Base-by-base conservation (phyloP, 1,284 basidiomycete genomes). In the Leccinum pachyderme region DNA sequence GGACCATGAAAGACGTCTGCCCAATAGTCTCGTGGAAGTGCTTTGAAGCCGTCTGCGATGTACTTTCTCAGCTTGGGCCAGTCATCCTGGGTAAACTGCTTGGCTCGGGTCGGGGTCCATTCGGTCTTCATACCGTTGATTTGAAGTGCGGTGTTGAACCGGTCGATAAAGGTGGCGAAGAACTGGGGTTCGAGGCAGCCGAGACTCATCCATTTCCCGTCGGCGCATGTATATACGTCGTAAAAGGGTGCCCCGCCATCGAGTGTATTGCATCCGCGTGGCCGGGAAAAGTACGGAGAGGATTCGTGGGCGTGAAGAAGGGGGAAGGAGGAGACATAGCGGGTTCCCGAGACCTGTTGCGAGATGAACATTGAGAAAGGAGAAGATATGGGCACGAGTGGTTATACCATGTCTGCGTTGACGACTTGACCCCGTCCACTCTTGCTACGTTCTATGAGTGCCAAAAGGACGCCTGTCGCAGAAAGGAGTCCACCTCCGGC, bases 181-280 rank as follows among this genome's bases (percentile, higher is more conserved):
- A 91, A 91, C 46, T 82, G 81, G 5, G 83, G 81, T 66, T 91
- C 89, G 12, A 89, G 66, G 60, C 88, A 89, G 15, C 81, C 91
- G 28, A 93, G 82, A 11, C 86, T 84, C 80, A 93, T 88, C 79
- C 81, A 91, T 32, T 77, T 75, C 2, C 85, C 86, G 63, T 90
- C 89, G 52, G 81, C 76, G 64, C 89, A 91, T 1, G 78, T 77
- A 63, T 93, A 93, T 5, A 91, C 75, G 55, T 78, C 80, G 65
- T 94, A 93, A 72, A 85, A 93, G 0, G 91, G 91, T 1, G 89
- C 82, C 2, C 88, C 90, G 0, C 89, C 89, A 61, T 92, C 91
- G 25, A 93, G 79, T 1, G 81, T 55, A 59, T 89, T 89, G 2
- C 74, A 74, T 24, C 83, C 87, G 53, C 87, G 77, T 18, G 76